These are phyloP conservation scores for Achaetomiella virescens DNA, from an alignment of 495 filamentous ascomycete species.

Conservation along the genomic window DNA sequence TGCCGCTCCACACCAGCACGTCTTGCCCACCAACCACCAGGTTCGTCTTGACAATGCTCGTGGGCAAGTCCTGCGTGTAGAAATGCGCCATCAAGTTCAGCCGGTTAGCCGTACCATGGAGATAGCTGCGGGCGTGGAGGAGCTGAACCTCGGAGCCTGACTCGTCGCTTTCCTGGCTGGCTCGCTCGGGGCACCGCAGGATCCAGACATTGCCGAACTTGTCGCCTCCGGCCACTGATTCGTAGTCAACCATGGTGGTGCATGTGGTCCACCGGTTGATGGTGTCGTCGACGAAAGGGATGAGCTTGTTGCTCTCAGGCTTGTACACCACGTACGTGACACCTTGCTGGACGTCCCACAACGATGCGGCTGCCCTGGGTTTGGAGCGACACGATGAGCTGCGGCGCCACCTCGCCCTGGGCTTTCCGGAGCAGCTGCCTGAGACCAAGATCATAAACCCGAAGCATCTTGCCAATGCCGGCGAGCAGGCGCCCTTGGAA, in stretches of 20 bases:
- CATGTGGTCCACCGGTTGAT: slow-evolving; percentile 83
- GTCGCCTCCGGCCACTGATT: slow-evolving; percentile 90
- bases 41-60: slow-evolving; percentile 79
- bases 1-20: slow-evolving; percentile 84
- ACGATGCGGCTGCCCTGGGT: slow-evolving; percentile 90
- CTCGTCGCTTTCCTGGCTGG: slow-evolving; percentile 84
- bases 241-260: slow-evolving; percentile 93
- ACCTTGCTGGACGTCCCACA: slow-evolving; percentile 86
- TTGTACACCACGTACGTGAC: slow-evolving; percentile 92
- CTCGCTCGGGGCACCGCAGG: slow-evolving; percentile 77
- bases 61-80: slow-evolving; percentile 88
- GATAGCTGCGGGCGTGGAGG: slow-evolving; percentile 77
- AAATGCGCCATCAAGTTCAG: slow-evolving; percentile 79
- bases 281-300: slow-evolving; percentile 87
- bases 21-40: slow-evolving; percentile 89
- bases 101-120: slow-evolving; percentile 82
- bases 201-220: slow-evolving; percentile 98
- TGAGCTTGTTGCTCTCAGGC: slow-evolving; percentile 78
- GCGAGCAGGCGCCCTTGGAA: slow-evolving; percentile 89
- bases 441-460: slow-evolving; percentile 87
- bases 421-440: slow-evolving; percentile 87
- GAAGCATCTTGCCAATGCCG: slow-evolving; percentile 74
- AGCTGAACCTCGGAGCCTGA: slow-evolving; percentile 86
- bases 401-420: slow-evolving; percentile 70
- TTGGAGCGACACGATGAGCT: slow-evolving; percentile 77